phyloP scores from a whole-genome alignment of 2,329 filamentous ascomycete species.

The Trichophyton benhamiae region DNA sequence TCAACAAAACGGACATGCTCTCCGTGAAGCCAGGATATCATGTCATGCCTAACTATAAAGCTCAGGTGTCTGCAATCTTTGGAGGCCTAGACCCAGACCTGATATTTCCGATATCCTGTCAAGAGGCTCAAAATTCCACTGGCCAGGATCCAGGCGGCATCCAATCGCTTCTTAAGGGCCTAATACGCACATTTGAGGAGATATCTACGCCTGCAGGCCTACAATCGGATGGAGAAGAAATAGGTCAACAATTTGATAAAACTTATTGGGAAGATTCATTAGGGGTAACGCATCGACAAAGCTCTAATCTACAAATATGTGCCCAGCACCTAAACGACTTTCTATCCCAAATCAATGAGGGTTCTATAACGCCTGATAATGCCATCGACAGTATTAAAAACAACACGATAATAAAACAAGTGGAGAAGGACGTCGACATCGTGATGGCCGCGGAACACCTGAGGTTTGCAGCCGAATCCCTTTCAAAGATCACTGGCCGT shows the following conservation, averaged over 20 bases:
- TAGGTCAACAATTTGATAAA: conserved; percentile 40
- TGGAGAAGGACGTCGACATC: conserved; percentile 50
- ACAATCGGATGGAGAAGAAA: conserved; percentile 16
- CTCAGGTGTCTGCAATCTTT: conserved; percentile 11
- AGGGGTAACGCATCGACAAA: conserved; percentile 81
- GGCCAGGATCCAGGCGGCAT: conserved; percentile 50
- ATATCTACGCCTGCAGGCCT: conserved; percentile 29
- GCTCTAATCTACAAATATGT: conserved; percentile 65
- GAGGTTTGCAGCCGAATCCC: conserved; percentile 61
- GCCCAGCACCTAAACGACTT: conserved; percentile 61
- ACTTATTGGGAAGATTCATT: conserved; percentile 69
- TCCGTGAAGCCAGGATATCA: conserved; percentile 10
- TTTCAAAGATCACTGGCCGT: conserved; percentile 78
- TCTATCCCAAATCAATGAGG: conserved; percentile 41
- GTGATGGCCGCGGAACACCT: conserved; percentile 85
- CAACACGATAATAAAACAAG: conserved; percentile 9
- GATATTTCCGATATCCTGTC: conserved; percentile 61
- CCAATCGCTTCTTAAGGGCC: conserved; percentile 51
- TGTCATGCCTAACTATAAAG: conserved; percentile 3
- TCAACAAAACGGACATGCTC: conserved; percentile 50
- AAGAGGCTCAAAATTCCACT: conserved; percentile 35
- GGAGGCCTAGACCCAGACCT: conserved; percentile 22
- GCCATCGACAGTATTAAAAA: conserved; percentile 6
- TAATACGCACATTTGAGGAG: conserved; percentile 54
- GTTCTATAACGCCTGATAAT: conserved; percentile 13